Evolutionary conservation across 805 yeast species (phyloP).

Genomic region (Candida krabiensis): DNA sequence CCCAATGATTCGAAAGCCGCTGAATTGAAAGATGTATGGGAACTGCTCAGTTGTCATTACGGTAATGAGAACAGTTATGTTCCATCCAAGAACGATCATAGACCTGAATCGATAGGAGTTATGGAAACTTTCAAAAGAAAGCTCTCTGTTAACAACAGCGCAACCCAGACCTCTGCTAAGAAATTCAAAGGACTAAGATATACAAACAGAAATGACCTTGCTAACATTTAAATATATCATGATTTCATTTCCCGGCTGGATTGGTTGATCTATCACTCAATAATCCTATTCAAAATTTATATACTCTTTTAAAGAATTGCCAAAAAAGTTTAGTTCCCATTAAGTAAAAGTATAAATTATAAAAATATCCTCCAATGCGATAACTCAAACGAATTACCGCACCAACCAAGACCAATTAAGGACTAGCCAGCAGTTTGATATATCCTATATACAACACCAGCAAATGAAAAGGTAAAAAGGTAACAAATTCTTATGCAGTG

Average conservation of each 20-base stretch:
- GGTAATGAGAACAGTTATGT: constrained; percentile 17
- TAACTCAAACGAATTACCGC: neutral
- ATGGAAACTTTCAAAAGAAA: constrained; percentile 13
- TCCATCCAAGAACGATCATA: neutral
- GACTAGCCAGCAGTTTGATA: constrained; percentile 7
- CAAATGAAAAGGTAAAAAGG: neutral
- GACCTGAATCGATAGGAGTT: neutral
- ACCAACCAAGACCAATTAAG: constrained; percentile 14
- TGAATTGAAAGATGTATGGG: constrained; percentile 22
- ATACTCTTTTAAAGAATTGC: too few species aligned
- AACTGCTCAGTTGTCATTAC: constrained; percentile 11
- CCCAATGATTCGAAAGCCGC: constrained; percentile 6
- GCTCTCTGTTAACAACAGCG: constrained; percentile 9
- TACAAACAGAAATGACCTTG: constrained; percentile 18
- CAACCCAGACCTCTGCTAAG: constrained; percentile 5
- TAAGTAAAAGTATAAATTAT: constrained; percentile 2
- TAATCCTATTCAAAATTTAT: too few species aligned
- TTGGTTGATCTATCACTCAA: neutral
- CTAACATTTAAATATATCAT: constrained; percentile 10
- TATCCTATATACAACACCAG: neutral
- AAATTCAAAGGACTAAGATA: constrained; percentile 20
- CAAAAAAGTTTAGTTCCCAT: constrained; percentile 5
- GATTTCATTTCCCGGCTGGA: too few species aligned
- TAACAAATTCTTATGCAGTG: neutral
- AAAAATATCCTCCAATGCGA: neutral